Evolutionary conservation across 1,284 basidiomycete genomes (phyloP).

Genomic region (Moesziomyces globuligerus): DNA sequence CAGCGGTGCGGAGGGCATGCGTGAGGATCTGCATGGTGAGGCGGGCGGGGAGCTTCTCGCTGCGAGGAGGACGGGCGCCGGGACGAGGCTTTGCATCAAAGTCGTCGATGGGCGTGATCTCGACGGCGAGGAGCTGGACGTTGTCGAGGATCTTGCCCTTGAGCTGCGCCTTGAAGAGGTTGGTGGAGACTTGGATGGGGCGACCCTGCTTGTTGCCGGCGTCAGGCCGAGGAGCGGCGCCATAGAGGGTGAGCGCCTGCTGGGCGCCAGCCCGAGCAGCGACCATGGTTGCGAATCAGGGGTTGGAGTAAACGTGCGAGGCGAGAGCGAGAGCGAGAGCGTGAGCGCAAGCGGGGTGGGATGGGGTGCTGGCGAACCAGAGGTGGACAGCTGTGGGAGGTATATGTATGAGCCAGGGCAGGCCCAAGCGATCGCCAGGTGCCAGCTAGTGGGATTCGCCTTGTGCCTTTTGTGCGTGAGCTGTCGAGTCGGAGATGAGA

Average conservation of each 20-base stretch:
- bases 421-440: too few species aligned
- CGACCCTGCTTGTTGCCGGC: constrained; percentile 44
- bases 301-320: background rate
- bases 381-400: background rate
- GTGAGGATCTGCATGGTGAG: constrained; percentile 21
- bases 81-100: background rate
- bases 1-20: constrained; percentile 13
- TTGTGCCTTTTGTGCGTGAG: too few species aligned
- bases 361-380: background rate
- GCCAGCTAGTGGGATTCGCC: too few species aligned
- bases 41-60: constrained; percentile 16
- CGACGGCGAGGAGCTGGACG: constrained; percentile 40
- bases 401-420: too few species aligned
- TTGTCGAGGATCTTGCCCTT: background rate
- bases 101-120: constrained; percentile 32
- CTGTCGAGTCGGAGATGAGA: too few species aligned
- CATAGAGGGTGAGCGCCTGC: constrained; percentile 25
- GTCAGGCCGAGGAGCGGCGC: constrained; percentile 42
- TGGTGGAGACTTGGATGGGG: constrained; percentile 23
- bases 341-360: background rate
- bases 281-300: constrained; percentile 2
- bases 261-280: constrained; percentile 6
- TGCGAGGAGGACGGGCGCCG: background rate
- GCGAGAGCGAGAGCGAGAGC: background rate
- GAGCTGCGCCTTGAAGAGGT: constrained; percentile 21